These are phyloP conservation scores for Aleurites moluccanus DNA, from an alignment of 441 rosid genomes.

Conservation along the genomic window DNA sequence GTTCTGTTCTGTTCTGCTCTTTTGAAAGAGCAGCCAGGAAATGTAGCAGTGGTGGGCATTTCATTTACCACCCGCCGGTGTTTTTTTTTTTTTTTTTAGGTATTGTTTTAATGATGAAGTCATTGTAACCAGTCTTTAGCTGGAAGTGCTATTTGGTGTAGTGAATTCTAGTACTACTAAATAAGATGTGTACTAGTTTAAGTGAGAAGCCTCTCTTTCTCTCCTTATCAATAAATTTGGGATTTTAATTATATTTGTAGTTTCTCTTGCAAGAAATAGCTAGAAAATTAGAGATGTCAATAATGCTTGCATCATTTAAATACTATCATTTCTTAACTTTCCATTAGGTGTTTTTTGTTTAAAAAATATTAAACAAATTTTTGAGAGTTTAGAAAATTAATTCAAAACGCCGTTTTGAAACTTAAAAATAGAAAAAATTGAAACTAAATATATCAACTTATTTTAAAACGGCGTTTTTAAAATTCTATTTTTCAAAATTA, in stretches of 20 bases:
- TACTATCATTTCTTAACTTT: too few species aligned
- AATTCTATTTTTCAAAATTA: too few species aligned
- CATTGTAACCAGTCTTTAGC: neutral
- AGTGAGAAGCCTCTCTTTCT: neutral
- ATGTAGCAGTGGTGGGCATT: slow-evolving; percentile 14
- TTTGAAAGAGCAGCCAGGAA: slow-evolving; percentile 5
- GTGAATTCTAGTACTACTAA: neutral
- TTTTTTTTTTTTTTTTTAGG: neutral
- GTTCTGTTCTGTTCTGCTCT: neutral
- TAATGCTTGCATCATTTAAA: too few species aligned
- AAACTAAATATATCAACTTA: too few species aligned
- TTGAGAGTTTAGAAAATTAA: too few species aligned
- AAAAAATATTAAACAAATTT: too few species aligned
- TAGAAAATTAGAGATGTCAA: too few species aligned
- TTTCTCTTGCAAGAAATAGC: too few species aligned
- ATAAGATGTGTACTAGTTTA: neutral
- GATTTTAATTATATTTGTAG: neutral
- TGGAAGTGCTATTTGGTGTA: neutral
- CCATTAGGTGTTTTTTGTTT: too few species aligned
- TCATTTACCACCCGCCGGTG: neutral
- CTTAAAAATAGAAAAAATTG: too few species aligned
- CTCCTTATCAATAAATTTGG: neutral
- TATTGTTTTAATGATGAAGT: neutral
- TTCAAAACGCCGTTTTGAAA: too few species aligned
- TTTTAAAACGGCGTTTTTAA: too few species aligned